Evolutionary conservation across 2,329 filamentous ascomycete genomes (phyloP), one percentile per base, ranked within the genome.

Genomic region (Scedosporium minutisporum): DNA sequence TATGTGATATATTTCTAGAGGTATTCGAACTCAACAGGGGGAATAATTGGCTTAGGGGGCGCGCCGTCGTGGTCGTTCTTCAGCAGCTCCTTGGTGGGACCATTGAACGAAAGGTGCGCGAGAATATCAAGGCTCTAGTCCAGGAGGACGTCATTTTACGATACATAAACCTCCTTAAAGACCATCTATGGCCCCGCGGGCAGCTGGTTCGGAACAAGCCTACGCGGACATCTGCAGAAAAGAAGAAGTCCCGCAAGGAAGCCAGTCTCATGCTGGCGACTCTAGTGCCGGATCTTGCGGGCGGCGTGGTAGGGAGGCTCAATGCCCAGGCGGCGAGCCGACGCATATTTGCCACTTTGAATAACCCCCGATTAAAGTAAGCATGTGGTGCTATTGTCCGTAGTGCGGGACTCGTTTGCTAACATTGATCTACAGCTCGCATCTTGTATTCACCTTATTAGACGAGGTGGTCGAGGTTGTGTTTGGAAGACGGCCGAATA

Each of bases 1-100:
- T 99, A 65, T 97, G 93, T 74, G 95, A 99, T 73, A 87, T 99
- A 64, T 99, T 99, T 75, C 83, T 99, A 16, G 95, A 99, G 72
- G 85, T 92, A 0, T 99, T 99, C 71, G 93, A 96, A 71, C 82
- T 99, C 46, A 96, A 97, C 73, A 87, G 89, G 65, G 93, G 93
- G 48, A 97, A 96, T 75, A 97, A 96, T 74, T 99, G 95, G 96
- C 85, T 99, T 3, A 89, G 96, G 48, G 96, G 95, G 0, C 87
- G 95, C 23, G 95, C 95, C 0, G 95, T 97, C 1, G 93, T 99
- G 4, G 92, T 99, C 9, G 93, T 99, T 2, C 81, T 99, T 21
- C 95, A 99, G 71, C 95, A 99, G 74, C 83, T 99, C 5, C 85
- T 99, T 1, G 95, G 95, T 14, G 93, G 95, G 23, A 97, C 95